These are phyloP conservation scores for Beta macrorhiza DNA, from an alignment of 179 eudicot species.

Conservation along the genomic window DNA sequence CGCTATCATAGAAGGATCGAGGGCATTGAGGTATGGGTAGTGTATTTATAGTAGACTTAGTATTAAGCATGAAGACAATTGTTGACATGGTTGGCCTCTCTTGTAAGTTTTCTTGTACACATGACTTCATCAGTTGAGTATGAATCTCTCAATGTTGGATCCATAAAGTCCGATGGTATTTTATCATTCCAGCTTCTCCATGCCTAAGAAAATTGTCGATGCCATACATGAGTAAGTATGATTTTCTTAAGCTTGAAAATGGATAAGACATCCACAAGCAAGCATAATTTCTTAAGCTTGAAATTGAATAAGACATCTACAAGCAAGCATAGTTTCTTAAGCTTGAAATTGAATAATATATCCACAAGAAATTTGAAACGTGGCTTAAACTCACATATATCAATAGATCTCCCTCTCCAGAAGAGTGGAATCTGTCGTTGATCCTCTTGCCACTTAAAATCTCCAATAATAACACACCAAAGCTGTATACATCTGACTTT, in stretches of 20 bases:
- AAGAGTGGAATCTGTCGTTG: not conserved
- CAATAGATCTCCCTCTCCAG: slow-evolving; percentile 18
- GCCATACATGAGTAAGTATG: not conserved
- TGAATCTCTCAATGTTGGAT: slow-evolving; percentile 10
- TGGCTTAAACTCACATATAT: slow-evolving; percentile 13
- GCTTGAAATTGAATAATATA: not conserved
- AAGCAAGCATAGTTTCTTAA: no score
- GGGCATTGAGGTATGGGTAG: slow-evolving; percentile 25
- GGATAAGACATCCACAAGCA: no score
- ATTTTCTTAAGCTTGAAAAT: not conserved
- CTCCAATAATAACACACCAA: slow-evolving; percentile 30
- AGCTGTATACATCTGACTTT: slow-evolving; percentile 34
- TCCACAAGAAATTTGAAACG: not conserved
- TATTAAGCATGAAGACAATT: slow-evolving; percentile 19
- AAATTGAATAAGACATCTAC: no score
- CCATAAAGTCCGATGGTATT: slow-evolving; percentile 13
- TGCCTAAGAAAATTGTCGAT: slow-evolving; percentile 1
- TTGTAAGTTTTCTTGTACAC: slow-evolving; percentile 21
- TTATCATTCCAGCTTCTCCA: slow-evolving; percentile 19
- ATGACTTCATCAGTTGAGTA: slow-evolving; percentile 21
- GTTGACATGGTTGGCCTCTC: slow-evolving; percentile 24
- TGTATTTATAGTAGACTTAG: slow-evolving; percentile 20
- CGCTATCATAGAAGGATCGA: not conserved
- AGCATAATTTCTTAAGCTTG: no score
- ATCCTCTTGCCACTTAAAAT: slow-evolving; percentile 25